These are phyloP conservation scores for Gleditsia sinensis DNA, from an alignment of 306 rosid genomes.

Conservation along the genomic window DNA sequence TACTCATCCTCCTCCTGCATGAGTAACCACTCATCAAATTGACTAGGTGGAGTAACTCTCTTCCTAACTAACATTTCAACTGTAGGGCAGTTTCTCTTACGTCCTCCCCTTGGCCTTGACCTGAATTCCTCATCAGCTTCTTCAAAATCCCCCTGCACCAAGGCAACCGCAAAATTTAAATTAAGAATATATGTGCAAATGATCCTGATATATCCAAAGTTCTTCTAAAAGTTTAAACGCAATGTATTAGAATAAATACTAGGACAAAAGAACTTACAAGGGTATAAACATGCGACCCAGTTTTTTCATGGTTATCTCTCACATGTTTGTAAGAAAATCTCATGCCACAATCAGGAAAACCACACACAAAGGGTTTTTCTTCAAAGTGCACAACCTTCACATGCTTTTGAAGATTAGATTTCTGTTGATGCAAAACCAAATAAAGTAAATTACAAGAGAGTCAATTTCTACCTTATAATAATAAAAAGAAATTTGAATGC, in stretches of 20 bases:
- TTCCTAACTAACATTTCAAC: slow-evolving; percentile 57
- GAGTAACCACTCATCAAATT: too few species aligned
- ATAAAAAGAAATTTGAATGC: neutral
- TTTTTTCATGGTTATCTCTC: slow-evolving; percentile 80
- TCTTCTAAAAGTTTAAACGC: neutral
- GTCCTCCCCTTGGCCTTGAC: slow-evolving; percentile 58
- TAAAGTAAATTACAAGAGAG: neutral
- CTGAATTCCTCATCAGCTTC: slow-evolving; percentile 51
- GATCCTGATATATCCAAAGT: too few species aligned
- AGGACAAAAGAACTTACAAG: slow-evolving; percentile 49
- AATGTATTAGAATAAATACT: neutral
- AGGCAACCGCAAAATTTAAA: neutral
- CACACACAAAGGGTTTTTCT: slow-evolving; percentile 61
- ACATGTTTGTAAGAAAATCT: slow-evolving; percentile 91
- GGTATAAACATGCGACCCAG: slow-evolving; percentile 55
- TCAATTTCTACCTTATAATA: neutral
- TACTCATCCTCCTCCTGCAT: too few species aligned
- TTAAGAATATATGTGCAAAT: neutral
- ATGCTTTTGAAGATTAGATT: slow-evolving; percentile 75
- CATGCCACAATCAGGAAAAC: slow-evolving; percentile 81
- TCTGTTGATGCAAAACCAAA: slow-evolving; percentile 43
- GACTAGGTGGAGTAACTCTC: slow-evolving; percentile 51
- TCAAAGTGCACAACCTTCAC: slow-evolving; percentile 71
- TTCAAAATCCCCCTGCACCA: slow-evolving; percentile 58
- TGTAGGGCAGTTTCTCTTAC: slow-evolving; percentile 49